Conservation (phyloP, 441 rosid genomes). For the Theobroma grandiflorum region DNA sequence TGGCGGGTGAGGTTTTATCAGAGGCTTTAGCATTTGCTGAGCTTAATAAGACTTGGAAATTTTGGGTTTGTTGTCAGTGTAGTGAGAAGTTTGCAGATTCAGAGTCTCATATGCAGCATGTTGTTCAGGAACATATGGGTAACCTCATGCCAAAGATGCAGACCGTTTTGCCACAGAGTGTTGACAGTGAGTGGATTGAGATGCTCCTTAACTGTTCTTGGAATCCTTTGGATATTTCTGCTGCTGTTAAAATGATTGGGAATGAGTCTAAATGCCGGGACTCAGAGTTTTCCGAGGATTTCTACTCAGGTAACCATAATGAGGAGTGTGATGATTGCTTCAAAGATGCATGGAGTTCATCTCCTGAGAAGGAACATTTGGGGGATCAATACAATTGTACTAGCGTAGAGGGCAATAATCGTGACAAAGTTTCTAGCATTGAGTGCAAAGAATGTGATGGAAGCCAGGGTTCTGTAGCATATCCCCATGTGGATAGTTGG, state of each 20-base stretch:
- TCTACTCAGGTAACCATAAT: conserved; percentile 43
- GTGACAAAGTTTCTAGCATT: conserved; percentile 38
- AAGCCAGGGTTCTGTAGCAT: conserved; percentile 39
- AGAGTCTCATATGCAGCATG: conserved; percentile 79
- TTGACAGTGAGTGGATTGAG: conserved; percentile 72
- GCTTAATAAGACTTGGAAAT: conserved; percentile 74
- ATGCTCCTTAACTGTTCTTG: conserved; percentile 75
- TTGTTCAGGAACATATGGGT: conserved; percentile 80
- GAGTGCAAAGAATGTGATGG: conserved; percentile 54
- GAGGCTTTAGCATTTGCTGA: conserved; percentile 69
- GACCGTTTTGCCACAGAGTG: conserved; percentile 76
- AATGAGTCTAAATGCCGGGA: conserved; percentile 52
- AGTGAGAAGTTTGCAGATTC: conserved; percentile 63
- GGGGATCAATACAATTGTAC: conserved; percentile 49
- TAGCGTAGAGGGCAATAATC: conserved; percentile 38
- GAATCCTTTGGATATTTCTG: conserved; percentile 87
- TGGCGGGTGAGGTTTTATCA: conserved; percentile 59
- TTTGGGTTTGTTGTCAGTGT: conserved; percentile 85
- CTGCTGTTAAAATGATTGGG: conserved; percentile 61
- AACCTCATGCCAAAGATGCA: conserved; percentile 76
- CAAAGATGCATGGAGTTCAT: conserved; percentile 84
- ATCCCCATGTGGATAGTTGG: conserved; percentile 62
- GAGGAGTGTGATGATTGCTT: conserved; percentile 74
- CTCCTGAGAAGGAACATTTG: conserved; percentile 63
- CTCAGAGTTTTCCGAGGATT: conserved; percentile 47